Percentiles rank a stretch among this genome's conserved stretches.
These are phyloP conservation scores for Kregervanrija pseudodelftensis DNA, from an alignment of 805 yeast species.

Conservation along the genomic window DNA sequence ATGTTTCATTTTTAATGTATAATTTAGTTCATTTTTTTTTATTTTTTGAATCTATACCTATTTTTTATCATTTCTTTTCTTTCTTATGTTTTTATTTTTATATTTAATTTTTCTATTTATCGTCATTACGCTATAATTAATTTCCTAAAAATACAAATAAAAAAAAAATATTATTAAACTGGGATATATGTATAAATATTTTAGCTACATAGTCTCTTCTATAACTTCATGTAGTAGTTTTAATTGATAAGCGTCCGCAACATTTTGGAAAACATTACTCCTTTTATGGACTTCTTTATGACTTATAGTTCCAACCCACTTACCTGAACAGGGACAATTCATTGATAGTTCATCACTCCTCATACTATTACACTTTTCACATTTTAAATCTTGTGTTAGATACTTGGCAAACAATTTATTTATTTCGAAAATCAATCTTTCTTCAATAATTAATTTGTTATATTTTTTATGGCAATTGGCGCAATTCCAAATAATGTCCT, in stretches of 20 bases:
- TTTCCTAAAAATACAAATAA: background rate
- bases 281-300: conserved; percentile 37
- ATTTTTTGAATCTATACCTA: too few relatives aligned
- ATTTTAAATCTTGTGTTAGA: conserved; percentile 73
- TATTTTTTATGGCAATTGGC: conserved; percentile 56
- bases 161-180: background rate
- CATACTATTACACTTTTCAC: conserved; percentile 67
- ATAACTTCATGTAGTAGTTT: conserved; percentile 39
- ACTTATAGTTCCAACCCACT: conserved; percentile 57
- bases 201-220: conserved; percentile 15
- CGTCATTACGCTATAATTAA: background rate
- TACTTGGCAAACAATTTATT: conserved; percentile 49
- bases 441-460: conserved; percentile 70
- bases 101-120: background rate
- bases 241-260: conserved; percentile 55
- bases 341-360: conserved; percentile 62
- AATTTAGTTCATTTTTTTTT: background rate
- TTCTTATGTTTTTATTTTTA: background rate
- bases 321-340: conserved; percentile 85
- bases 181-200: background rate
- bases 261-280: conserved; percentile 44
- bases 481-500: conserved; percentile 50
- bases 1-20: background rate
- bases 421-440: conserved; percentile 62
- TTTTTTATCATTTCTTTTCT: background rate